Evolutionary conservation across 2,329 filamentous ascomycete species (phyloP), one percentile per base, ranked within the genome.

Genomic region (Talaromyces funiculosus): DNA sequence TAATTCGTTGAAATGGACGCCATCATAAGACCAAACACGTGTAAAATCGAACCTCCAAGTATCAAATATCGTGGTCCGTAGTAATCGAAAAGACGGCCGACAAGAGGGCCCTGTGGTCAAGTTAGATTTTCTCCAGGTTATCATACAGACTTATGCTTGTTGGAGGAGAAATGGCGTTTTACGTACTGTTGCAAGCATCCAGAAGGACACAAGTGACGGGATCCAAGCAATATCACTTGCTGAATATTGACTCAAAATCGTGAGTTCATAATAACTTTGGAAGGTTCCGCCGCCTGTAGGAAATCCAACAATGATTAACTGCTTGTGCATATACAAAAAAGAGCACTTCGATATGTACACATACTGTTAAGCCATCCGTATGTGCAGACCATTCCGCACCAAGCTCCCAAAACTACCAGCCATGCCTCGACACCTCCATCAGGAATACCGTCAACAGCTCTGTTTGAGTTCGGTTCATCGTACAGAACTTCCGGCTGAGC

Each of bases 51-150:
- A 14, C 80, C 81, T 42, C 74, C 72, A 26, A 73, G 57, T 18
- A 83, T 69, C 7, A 83, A 70, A 3, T 68, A 64, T 2, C 74
- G 75, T 43, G 81, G 76, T 61, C 80, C 79, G 22, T 80, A 81
- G 8, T 76, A 74, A 69, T 84, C 82, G 64, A 80, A 83, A 12
- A 84, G 63, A 2, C 80, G 81, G 4, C 82, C 82, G 18, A 86
- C 80, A 22, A 43, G 12, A 22, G 40, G 40, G 12, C 40, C 24
- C 40, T 43, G 24, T 43, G 16, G n/a, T n/a, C n/a, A n/a, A n/a
- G n/a, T n/a, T 43, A 22, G 14, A 43, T 24, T 6, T 24, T 43
- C 18, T n/a, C n/a, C n/a, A n/a, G 12, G 40, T 43, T 43, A 20
- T 24, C 24, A 43, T 8, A 83, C 76, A 29, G 81, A 75, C 3